A percentile compares a stretch with the other conserved stretches of the same genome.
phyloP scores from a whole-genome alignment of 148 eudicot genomes.

The Nyssa sinensis region DNA sequence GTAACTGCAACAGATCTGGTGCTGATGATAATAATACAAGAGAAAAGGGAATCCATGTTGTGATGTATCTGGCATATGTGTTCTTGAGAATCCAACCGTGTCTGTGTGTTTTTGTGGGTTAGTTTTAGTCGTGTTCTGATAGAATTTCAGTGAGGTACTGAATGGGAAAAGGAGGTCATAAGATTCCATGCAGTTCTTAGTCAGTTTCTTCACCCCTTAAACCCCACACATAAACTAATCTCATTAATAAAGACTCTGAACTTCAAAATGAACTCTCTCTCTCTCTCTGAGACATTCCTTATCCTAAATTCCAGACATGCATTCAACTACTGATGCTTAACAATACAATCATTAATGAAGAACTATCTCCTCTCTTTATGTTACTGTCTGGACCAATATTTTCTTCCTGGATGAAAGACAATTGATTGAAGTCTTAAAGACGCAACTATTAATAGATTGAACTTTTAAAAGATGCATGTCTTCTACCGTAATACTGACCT shows the following conservation, averaged over 20 bases:
- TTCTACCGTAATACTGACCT: too few relatives aligned
- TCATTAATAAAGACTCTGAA: background rate
- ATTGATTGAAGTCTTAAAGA: too few relatives aligned
- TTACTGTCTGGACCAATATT: too few relatives aligned
- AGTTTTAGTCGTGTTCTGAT: slow-evolving; percentile 11
- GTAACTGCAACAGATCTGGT: slow-evolving; percentile 11
- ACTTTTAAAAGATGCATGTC: too few relatives aligned
- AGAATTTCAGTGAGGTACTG: slow-evolving; percentile 45
- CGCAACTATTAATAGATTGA: too few relatives aligned
- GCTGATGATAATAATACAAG: slow-evolving; percentile 35
- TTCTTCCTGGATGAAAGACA: too few relatives aligned
- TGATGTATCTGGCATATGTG: slow-evolving; percentile 48
- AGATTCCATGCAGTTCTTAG: slow-evolving; percentile 22
- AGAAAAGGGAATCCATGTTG: slow-evolving; percentile 65
- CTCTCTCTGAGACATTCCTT: background rate
- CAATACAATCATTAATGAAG: too few relatives aligned
- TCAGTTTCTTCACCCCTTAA: slow-evolving; percentile 3
- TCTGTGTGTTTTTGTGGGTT: slow-evolving; percentile 7
- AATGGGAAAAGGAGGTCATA: slow-evolving; percentile 20
- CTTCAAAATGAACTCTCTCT: background rate
- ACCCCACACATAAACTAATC: background rate
- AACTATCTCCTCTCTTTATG: too few relatives aligned
- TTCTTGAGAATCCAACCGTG: slow-evolving; percentile 13
- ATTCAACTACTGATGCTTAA: background rate
- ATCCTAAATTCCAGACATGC: background rate